These are phyloP conservation scores for Euphrasia arctica DNA, from an alignment of 305 asterid species.

Conservation along the genomic window DNA sequence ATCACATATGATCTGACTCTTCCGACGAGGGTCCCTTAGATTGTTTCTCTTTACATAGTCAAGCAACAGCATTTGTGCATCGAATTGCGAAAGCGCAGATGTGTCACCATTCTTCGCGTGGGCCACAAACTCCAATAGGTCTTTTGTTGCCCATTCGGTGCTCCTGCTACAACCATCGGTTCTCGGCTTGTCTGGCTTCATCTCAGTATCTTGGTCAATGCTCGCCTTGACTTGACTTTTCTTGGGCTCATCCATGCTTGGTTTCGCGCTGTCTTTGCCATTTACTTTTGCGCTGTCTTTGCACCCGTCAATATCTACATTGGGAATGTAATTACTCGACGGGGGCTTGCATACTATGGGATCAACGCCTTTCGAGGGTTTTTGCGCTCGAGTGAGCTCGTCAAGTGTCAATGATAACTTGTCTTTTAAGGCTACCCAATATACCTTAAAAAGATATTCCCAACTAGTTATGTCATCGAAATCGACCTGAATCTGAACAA, in stretches of 20 bases:
- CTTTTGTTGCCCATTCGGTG: slow-evolving; percentile 45
- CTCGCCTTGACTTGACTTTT: slow-evolving; percentile 18
- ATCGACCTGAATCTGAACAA: slow-evolving; percentile 69
- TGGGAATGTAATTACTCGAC: slow-evolving; percentile 19
- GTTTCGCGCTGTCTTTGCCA: slow-evolving; percentile 20
- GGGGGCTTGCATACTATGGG: slow-evolving; percentile 37
- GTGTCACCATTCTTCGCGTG: slow-evolving; percentile 76
- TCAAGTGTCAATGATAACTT: slow-evolving; percentile 52
- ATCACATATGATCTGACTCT: slow-evolving; percentile 87
- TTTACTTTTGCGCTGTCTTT: slow-evolving; percentile 20
- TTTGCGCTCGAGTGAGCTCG: slow-evolving; percentile 72
- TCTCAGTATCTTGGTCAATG: slow-evolving; percentile 12
- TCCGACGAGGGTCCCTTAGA: slow-evolving; percentile 79
- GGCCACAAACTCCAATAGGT: slow-evolving; percentile 69
- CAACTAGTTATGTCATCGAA: slow-evolving; percentile 86
- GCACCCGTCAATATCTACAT: slow-evolving; percentile 28
- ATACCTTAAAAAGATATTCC: slow-evolving; percentile 92
- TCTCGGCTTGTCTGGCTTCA: slow-evolving; percentile 23
- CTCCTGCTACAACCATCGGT: slow-evolving; percentile 5
- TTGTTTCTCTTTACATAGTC: slow-evolving; percentile 73
- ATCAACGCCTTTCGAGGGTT: slow-evolving; percentile 45
- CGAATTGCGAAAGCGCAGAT: slow-evolving; percentile 57
- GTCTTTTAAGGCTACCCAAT: slow-evolving; percentile 72
- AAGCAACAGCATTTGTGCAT: slow-evolving; percentile 65
- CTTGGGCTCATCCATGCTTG: neutral